Percentiles rank a stretch among this genome's conserved stretches.
Evolutionary conservation across 495 filamentous ascomycete genomes (phyloP).

Genomic region (Aspergillus indologenus): DNA sequence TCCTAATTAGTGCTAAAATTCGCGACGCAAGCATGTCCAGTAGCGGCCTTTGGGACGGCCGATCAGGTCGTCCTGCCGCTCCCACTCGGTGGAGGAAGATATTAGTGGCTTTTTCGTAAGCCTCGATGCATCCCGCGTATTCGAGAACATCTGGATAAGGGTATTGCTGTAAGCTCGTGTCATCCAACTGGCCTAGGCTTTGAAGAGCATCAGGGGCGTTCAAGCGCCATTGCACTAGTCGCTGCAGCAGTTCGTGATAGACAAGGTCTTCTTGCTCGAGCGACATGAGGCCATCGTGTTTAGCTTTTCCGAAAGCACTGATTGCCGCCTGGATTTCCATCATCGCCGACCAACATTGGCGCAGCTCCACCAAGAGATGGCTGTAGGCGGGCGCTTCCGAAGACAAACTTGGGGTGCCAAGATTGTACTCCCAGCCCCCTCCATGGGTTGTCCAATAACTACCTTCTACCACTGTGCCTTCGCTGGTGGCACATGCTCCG

Average conservation of each 20-base stretch:
- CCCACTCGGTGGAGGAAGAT: conserved; percentile 37
- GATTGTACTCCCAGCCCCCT: conserved; percentile 43
- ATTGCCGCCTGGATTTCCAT: conserved; percentile 42
- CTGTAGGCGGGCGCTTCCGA: conserved; percentile 23
- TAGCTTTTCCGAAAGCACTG: conserved; percentile 38
- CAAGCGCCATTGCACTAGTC: conserved; percentile 33
- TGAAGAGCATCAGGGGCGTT: conserved; percentile 33
- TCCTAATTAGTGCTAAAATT: conserved; percentile 33
- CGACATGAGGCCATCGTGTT: conserved; percentile 31
- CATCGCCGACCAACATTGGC: conserved; percentile 36
- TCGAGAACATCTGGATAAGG: conserved; percentile 34
- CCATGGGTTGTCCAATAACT: conserved; percentile 41
- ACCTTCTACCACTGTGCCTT: conserved; percentile 39
- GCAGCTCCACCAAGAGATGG: conserved; percentile 31
- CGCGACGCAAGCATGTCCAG: conserved; percentile 35
- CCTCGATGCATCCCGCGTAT: conserved; percentile 41
- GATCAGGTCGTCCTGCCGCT: conserved; percentile 32
- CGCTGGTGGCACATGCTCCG: conserved; percentile 39
- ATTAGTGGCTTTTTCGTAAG: conserved; percentile 41
- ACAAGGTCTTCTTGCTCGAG: conserved; percentile 33
- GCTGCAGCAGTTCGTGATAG: conserved; percentile 33
- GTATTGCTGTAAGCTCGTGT: conserved; percentile 28
- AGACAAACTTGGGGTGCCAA: conserved; percentile 35
- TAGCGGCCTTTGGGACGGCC: conserved; percentile 26
- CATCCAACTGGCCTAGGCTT: conserved; percentile 32